These are phyloP conservation scores for Puccinia hordei DNA, from an alignment of 1,284 basidiomycete species.

Conservation along the genomic window DNA sequence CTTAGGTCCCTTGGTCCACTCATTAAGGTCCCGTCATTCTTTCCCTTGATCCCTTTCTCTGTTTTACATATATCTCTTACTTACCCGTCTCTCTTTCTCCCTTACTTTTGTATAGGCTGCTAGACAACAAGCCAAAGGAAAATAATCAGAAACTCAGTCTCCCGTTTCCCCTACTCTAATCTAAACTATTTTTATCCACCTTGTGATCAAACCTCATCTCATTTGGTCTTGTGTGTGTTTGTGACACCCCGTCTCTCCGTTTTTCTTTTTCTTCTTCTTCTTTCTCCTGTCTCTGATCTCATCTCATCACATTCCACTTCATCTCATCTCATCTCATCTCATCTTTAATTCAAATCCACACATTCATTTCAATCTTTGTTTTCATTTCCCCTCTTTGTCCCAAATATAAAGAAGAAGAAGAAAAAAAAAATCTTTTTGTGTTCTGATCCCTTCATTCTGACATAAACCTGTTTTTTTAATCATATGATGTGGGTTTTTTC, in stretches of 20 bases:
- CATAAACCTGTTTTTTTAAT: too few relatives aligned
- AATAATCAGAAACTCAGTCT: slow-evolving; percentile 9
- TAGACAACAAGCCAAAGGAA: slow-evolving; percentile 42
- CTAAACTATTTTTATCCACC: neutral
- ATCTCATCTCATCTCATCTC: too few relatives aligned
- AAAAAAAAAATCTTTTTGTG: too few relatives aligned
- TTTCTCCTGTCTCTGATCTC: neutral
- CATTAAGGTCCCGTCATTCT: slow-evolving; percentile 30
- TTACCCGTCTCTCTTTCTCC: neutral
- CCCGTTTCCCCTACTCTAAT: neutral
- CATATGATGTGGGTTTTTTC: too few relatives aligned
- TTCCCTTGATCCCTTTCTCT: neutral
- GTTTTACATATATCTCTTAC: neutral
- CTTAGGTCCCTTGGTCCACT: slow-evolving; percentile 41
- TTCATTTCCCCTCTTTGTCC: too few relatives aligned
- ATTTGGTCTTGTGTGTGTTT: too few relatives aligned
- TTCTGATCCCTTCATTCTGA: too few relatives aligned
- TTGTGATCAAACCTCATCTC: neutral
- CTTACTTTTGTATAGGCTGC: slow-evolving; percentile 22
- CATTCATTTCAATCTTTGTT: too few relatives aligned
- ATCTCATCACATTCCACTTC: too few relatives aligned
- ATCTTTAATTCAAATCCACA: too few relatives aligned
- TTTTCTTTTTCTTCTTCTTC: neutral
- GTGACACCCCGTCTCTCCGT: too few relatives aligned
- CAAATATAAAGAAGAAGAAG: too few relatives aligned